Evolutionary conservation across 805 yeast species (phyloP), one percentile per base, ranked within the genome.

Genomic region (Candida sphagnicola): DNA sequence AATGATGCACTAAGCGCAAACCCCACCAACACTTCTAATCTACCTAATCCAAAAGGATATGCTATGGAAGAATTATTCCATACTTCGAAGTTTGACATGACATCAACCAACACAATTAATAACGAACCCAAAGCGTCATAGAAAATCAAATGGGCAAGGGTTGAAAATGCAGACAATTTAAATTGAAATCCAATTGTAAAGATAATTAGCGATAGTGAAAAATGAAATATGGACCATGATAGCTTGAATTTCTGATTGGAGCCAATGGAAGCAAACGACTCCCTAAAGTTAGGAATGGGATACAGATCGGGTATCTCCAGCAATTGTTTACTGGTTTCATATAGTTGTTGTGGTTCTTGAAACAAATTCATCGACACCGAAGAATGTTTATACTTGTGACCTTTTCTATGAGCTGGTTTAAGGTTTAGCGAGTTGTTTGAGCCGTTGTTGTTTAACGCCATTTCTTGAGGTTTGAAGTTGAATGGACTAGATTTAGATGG

Each of bases 331-430:
- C 18, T 23, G 26, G 81, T 70, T 29, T 71, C 77, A 14, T 29
- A 46, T 46, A 50, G 18, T 2, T 68, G 67, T 12, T 89, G 84
- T 1, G 97, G 96, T 54, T 91, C 97, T 59, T 87, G 96, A 57
- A 93, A 91, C 57, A 91, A 75, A 59, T 91, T 90, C 93, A 91
- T 85, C 4, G 96, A 88, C 4, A 91, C 96, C 6, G 96, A 89
- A 2, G 97, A 89, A 60, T 91, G 98, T 57, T 91, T 91, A 57
- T 91, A 91, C 49, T 91, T 76, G 61, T 91, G 99, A 5, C 99
- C 99, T 49, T 90, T 80, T 69, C 99, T 80, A 51, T 80, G 86
- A 0, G 85, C 80, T 1, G 88, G 77, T 51, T 66, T 74, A 21
- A 61, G 57, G 38, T 49, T 55, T 10, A 65, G 59, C 21, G 56